Evolutionary conservation across 805 yeast species (phyloP).

Genomic region (Spathaspora girioi): DNA sequence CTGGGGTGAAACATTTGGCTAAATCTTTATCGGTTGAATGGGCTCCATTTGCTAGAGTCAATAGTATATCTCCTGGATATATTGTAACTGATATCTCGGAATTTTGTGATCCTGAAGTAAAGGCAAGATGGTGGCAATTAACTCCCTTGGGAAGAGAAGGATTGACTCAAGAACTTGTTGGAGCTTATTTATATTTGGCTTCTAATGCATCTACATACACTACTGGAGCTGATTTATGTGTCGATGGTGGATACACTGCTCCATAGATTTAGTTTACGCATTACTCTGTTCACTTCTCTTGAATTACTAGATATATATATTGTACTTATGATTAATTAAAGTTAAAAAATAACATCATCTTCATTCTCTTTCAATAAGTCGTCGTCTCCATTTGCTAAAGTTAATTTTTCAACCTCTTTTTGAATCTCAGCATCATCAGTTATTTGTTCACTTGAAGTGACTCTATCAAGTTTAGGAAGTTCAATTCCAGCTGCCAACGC

Average conservation of each 20-base stretch:
- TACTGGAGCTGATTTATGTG: conserved; percentile 43
- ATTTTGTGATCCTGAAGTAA: conserved; percentile 30
- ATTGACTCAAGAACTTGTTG: conserved; percentile 40
- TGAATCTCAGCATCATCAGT: conserved; percentile 20
- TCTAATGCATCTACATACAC: conserved; percentile 42
- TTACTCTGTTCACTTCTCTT: background rate
- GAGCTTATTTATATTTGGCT: conserved; percentile 43
- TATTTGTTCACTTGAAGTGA: conserved; percentile 6
- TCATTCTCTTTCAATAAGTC: conserved; percentile 39
- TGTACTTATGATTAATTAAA: background rate
- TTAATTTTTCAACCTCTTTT: conserved; percentile 27
- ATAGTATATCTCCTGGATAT: conserved; percentile 43
- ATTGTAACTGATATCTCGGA: conserved; percentile 38
- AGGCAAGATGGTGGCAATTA: conserved; percentile 36
- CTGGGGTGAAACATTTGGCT: conserved; percentile 41
- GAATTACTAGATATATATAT: background rate
- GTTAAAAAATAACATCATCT: conserved; percentile 43
- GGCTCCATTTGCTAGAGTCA: conserved; percentile 45
- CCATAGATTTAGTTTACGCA: background rate
- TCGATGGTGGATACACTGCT: conserved; percentile 44
- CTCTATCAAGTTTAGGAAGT: background rate
- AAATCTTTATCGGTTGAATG: conserved; percentile 45
- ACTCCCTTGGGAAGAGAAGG: conserved; percentile 48
- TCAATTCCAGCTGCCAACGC: conserved; percentile 7
- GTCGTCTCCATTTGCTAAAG: conserved; percentile 9